Base-by-base conservation (phyloP, 495 filamentous ascomycete species). In the Clohesyomyces aquaticus region DNA sequence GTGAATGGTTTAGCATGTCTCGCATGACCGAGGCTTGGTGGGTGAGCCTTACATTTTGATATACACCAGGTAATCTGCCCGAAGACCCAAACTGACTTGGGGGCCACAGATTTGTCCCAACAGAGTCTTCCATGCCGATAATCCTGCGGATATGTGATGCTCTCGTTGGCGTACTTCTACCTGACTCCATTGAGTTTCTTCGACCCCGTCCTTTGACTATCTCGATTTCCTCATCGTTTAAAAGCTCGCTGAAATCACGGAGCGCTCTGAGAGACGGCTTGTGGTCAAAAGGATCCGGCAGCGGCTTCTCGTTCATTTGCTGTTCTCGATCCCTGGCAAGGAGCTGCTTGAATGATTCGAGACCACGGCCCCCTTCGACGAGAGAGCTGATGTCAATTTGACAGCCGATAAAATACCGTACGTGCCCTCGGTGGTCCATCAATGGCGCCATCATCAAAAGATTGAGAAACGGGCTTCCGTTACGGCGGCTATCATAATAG, bases 351-450 rank as follows among this genome's bases (percentile, higher is more conserved):
- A 86, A 78, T 0, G 83, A 82, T 47, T 86, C 82, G 14, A 88
- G 73, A 22, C 81, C 82, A 3, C 77, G 72, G 43, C 81, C 85
- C 46, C 85, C 82, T 55, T 85, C 82, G 32, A 82, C 75, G 3
- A 88, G 74, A 21, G 81, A 78, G 14, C 80, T 83, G 41, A 88
- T 82, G 57, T 87, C 85, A 14, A 88, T 78, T 70, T 87, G 84
- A 19, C 82, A 83, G 55, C 86, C 84, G 47, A 88, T 80, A 66
- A 82, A 83, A 67, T 88, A 88, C 41, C 81, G 75, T 16, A 85
- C 76, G 0, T 74, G 74, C 28, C 85, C 85, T 58, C 78, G 78
- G 63, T 79, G 86, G 64, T 88, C 85, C 55, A 81, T 78, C 0
- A 88, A 75, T 16, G 86, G 86, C 0, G 85, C 81, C 35, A 80